These are phyloP conservation scores for Phyllosticta paracitricarpa DNA, from an alignment of 2,329 filamentous ascomycete species.

Conservation along the genomic window DNA sequence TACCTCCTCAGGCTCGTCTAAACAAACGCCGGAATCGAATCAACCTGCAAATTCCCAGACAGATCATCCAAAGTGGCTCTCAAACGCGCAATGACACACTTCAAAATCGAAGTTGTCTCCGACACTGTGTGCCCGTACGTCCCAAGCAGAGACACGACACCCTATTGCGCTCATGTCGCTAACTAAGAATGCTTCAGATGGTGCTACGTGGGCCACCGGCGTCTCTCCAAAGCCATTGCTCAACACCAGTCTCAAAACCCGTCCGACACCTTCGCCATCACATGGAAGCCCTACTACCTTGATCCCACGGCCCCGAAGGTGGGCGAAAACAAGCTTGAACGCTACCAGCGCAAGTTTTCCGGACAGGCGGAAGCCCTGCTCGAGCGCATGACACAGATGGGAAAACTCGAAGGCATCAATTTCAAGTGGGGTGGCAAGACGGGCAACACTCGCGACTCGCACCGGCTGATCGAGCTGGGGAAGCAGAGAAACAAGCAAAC, in stretches of 20 bases:
- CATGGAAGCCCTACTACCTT: conserved; percentile 74
- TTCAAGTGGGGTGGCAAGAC: conserved; percentile 63
- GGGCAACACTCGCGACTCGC: conserved; percentile 70
- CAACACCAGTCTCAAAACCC: conserved; percentile 55
- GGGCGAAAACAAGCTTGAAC: conserved; percentile 44
- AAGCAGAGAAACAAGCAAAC: conserved; percentile 43
- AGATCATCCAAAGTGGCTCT: conserved; percentile 5
- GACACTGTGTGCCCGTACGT: conserved; percentile 67
- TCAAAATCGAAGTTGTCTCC: conserved; percentile 68
- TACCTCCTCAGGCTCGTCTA: not conserved
- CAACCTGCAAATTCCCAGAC: not conserved
- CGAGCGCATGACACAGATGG: conserved; percentile 47
- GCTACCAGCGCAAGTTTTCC: conserved; percentile 55
- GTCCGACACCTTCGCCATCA: conserved; percentile 60
- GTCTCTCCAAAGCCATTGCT: conserved; percentile 61
- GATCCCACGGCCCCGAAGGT: conserved; percentile 52
- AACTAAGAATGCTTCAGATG: conserved; percentile 16
- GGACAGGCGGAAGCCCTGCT: conserved; percentile 51
- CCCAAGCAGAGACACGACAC: not conserved
- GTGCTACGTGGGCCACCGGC: conserved; percentile 69
- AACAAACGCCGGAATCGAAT: not conserved
- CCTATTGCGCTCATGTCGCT: not conserved
- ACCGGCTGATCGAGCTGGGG: conserved; percentile 64
- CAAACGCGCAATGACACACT: conserved; percentile 38
- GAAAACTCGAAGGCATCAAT: conserved; percentile 56